Base-by-base conservation (phyloP, 2,329 filamentous ascomycete species). In the Ophiostoma perfectum region DNA sequence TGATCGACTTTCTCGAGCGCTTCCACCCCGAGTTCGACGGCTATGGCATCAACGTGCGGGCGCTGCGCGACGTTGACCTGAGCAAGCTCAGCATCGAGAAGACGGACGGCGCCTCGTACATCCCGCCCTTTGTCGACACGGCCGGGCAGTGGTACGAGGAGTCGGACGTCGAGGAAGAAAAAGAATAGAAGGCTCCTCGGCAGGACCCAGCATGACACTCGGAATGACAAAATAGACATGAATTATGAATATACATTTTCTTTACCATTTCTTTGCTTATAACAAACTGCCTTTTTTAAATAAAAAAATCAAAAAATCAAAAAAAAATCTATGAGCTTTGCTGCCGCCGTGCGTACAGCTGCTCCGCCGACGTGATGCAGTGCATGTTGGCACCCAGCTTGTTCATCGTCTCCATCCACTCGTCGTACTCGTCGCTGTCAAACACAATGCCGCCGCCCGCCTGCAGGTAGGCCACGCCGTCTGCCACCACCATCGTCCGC, bases 341-440 rank as follows among this genome's bases (percentile, higher is more conserved):
- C 65, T 79, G 77, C 42, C 77, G 74, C 68, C 73, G 76, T 6
- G 76, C 78, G 72, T 85, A 85, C n/a, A 84, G 76, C 77, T 89
- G 84, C 80, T 97, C 94, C 1, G 93, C 94, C 66, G 88, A 86
- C 70, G 88, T 89, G 77, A 98, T 93, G 79, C 92, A 95, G 73
- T 90, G 86, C 82, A 96, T 92, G 77, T 96, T 96, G 62, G 92
- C 91, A 39, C 90, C 88, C 64, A 97, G 82, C 84, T 99, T 99
- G 82, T 99, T 98, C 66, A 88, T 92, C 72, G 96, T 97, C 85
- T 98, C 92, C 79, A 94, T 86, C 83, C 93, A 97, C 79, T 98
- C 95, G 72, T 97, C 92, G 74, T 90, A 89, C 73, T 84, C 90
- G 76, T 96, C 93, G 55, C 91, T 96, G 78, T 98, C 95, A 75